These are phyloP conservation scores for Solanum sitiens DNA, from an alignment of 257 asterid genomes.

Conservation along the genomic window DNA sequence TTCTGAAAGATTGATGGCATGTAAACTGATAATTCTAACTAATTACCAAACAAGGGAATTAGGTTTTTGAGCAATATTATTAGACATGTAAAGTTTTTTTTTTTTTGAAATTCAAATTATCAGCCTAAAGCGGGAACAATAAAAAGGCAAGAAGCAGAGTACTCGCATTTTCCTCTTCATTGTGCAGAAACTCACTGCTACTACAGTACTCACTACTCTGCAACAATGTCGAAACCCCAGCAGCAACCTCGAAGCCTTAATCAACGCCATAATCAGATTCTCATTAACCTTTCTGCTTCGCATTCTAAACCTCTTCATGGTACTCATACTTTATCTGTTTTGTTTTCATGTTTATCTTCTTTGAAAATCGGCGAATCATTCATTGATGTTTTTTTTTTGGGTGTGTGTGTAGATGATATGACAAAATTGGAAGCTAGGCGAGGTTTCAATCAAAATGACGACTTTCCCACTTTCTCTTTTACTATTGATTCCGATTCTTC, in stretches of 20 bases:
- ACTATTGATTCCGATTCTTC: conserved; percentile 28
- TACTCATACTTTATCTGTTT: conserved; percentile 10
- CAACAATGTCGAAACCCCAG: conserved; percentile 35
- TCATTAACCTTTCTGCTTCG: conserved; percentile 43
- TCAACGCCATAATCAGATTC: conserved; percentile 57
- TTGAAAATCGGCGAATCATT: neutral
- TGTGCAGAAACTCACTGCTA: neutral
- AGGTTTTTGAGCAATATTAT: neutral
- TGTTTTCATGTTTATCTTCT: neutral
- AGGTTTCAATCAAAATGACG: conserved; percentile 16
- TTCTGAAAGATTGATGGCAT: too few species aligned
- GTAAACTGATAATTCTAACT: too few species aligned
- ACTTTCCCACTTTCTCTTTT: conserved; percentile 21
- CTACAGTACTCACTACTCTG: neutral
- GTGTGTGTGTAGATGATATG: conserved; percentile 7
- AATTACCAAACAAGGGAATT: rapidly evolving
- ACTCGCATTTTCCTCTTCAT: neutral
- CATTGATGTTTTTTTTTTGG: neutral
- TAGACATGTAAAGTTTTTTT: neutral
- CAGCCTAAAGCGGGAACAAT: neutral
- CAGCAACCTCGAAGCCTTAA: conserved; percentile 59
- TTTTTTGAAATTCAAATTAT: neutral
- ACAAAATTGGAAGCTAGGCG: conserved; percentile 7
- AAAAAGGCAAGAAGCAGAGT: neutral
- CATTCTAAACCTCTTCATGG: conserved; percentile 25